These are phyloP conservation scores for Rhododendron mucronatum DNA, from an alignment of 148 eudicot genomes.

Conservation along the genomic window DNA sequence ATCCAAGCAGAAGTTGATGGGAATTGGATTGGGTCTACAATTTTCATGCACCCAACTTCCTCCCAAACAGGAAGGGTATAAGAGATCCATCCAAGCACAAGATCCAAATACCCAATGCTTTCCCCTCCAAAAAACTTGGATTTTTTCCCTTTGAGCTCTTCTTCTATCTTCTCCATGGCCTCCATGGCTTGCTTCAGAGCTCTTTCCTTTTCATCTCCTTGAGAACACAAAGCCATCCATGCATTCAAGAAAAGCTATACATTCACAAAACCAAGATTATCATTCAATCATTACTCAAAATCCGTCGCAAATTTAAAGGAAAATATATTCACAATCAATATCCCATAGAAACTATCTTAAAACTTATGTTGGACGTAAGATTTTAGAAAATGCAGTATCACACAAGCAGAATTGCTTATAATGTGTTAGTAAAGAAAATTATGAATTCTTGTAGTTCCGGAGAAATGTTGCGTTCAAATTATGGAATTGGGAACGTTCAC, in stretches of 20 bases:
- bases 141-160: conserved; percentile 11
- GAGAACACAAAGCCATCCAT: conserved; percentile 7
- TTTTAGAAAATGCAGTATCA: no score
- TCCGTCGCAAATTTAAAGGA: neutral
- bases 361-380: no score
- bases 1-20: conserved; percentile 19
- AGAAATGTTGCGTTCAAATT: no score
- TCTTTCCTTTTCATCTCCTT: conserved; percentile 22
- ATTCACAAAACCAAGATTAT: neutral
- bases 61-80: conserved; percentile 20
- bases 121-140: conserved; percentile 27
- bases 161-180: conserved; percentile 21
- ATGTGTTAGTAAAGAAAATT: no score
- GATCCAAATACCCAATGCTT: conserved; percentile 21
- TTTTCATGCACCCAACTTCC: conserved; percentile 21
- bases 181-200: conserved; percentile 7
- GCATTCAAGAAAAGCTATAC: neutral
- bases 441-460: no score
- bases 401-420: no score
- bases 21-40: conserved; percentile 19
- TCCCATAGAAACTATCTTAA: no score
- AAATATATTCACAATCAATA: neutral
- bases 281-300: neutral
- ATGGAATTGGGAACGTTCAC: no score
- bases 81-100: conserved; percentile 23